These are phyloP conservation scores for Aphanocladium album DNA, from an alignment of 2,329 filamentous ascomycete species.

Conservation along the genomic window DNA sequence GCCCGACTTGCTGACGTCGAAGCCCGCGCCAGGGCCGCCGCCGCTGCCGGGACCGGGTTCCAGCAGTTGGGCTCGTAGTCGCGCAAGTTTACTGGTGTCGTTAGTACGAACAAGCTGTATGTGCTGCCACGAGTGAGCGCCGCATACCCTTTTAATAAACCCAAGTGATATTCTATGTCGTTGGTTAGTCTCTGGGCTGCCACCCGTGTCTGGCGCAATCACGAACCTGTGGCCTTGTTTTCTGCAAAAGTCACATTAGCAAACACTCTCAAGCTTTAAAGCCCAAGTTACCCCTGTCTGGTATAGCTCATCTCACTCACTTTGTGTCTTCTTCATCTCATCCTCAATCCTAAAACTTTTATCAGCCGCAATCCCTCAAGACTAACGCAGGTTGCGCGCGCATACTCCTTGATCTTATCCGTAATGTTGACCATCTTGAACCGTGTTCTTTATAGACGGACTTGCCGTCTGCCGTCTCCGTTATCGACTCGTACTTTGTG, in stretches of 20 bases:
- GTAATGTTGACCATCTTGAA: conserved; percentile 95
- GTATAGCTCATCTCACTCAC: conserved; percentile 49
- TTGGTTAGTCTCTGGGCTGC: conserved; percentile 13
- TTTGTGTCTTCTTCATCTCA: conserved; percentile 98
- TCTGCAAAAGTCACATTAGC: conserved; percentile 49
- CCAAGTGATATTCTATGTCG: conserved; percentile 85
- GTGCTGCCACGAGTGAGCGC: neutral
- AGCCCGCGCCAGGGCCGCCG: conserved; percentile 74
- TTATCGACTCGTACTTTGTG: neutral
- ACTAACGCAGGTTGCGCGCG: conserved; percentile 11
- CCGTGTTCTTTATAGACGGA: conserved; percentile 27
- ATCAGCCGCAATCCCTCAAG: conserved; percentile 19
- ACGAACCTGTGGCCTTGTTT: conserved; percentile 96
- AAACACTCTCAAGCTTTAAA: conserved; percentile 21
- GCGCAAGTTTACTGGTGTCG: conserved; percentile 76
- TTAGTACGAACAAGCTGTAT: neutral
- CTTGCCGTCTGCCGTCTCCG: conserved; percentile 22
- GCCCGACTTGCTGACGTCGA: conserved; percentile 91
- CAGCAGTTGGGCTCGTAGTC: conserved; percentile 87
- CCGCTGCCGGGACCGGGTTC: conserved; percentile 81
- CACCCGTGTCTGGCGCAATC: neutral
- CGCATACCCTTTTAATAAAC: conserved; percentile 86
- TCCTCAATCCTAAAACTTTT: conserved; percentile 79
- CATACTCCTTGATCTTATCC: conserved; percentile 98
- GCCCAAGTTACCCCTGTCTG: too few species aligned